Evolutionary conservation across 345 rosid species (phyloP).

Genomic region (Sisymbrium altissimum): DNA sequence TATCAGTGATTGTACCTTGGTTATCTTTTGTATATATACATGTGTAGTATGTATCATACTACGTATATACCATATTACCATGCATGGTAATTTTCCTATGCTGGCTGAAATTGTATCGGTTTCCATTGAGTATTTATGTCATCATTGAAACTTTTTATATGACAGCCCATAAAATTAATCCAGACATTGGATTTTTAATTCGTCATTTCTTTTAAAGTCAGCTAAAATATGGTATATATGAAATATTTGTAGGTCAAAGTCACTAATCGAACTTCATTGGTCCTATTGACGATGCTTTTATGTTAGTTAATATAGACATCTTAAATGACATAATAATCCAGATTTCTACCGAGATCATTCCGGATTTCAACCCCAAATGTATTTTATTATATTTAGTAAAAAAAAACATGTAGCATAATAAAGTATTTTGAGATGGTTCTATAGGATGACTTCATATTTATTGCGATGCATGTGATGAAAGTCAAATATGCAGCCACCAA

Average conservation of each 20-base stretch:
- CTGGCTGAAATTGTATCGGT: neutral
- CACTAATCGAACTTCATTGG: neutral
- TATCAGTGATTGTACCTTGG: neutral
- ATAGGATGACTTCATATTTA: conserved; percentile 4
- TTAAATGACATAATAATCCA: neutral
- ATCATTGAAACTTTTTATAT: neutral
- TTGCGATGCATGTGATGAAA: conserved; percentile 24
- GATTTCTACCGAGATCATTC: no score
- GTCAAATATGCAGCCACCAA: conserved; percentile 11
- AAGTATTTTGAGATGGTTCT: neutral
- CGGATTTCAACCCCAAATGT: neutral
- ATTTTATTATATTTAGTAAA: no score
- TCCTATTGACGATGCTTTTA: neutral
- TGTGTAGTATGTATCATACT: no score
- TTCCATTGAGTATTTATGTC: neutral
- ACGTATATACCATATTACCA: neutral
- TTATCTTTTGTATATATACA: neutral
- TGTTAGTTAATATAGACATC: neutral
- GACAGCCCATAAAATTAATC: neutral
- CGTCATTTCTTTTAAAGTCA: no score
- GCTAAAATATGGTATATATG: no score
- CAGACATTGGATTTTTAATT: neutral
- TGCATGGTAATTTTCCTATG: neutral
- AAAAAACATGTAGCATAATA: neutral
- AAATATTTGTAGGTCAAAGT: neutral